Base-by-base conservation (phyloP, 2,329 filamentous ascomycete genomes). In the Talaromyces piceae region DNA sequence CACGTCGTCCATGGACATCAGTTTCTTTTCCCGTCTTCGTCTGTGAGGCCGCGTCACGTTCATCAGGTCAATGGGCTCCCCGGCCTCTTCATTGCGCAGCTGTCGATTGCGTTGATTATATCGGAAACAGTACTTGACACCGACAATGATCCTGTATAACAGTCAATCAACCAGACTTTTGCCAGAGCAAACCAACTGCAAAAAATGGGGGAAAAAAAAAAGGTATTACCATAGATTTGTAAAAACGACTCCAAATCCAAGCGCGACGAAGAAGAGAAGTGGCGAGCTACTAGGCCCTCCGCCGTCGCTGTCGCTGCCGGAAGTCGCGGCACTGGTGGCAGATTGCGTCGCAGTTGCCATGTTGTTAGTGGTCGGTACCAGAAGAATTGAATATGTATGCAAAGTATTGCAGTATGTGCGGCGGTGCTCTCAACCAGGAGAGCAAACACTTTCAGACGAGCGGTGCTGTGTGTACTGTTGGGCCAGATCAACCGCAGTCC, bases 1-100 rank as follows among this genome's bases (percentile, higher is more conserved):
- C 56, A 98, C 93, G 71, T 98, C 93, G 56, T 98, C 93, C 84
- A 97, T 96, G 2, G 87, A 88, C 93, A 98, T 97, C 59, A 98
- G 72, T 69, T 96, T 98, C 82, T 98, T 98, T 71, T 98, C 93
- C 54, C 91, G 83, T 58, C 91, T 82, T 63, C 91, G 81, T 52
- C 93, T 82, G 67, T 93, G 91, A 47, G 89, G 86, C 54, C 89
- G 76, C 52, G 89, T 88, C 80, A 97, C 90, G 52, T 85, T 80
- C 53, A 91, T 81, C 57, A 98, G 76, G 56, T 90, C 90, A 63
- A 98, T 94, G 5, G 87, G 88, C 56, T 96, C 91, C 66, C 87
- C 87, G 59, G 91, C 87, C 61, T 90, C 87, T 58, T 87, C 74
- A 72, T 80, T 74, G 61, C 88, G 83, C 63, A 89, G 74, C 55